phyloP scores from a whole-genome alignment of 257 asterid species.

The Ilex asprella region DNA sequence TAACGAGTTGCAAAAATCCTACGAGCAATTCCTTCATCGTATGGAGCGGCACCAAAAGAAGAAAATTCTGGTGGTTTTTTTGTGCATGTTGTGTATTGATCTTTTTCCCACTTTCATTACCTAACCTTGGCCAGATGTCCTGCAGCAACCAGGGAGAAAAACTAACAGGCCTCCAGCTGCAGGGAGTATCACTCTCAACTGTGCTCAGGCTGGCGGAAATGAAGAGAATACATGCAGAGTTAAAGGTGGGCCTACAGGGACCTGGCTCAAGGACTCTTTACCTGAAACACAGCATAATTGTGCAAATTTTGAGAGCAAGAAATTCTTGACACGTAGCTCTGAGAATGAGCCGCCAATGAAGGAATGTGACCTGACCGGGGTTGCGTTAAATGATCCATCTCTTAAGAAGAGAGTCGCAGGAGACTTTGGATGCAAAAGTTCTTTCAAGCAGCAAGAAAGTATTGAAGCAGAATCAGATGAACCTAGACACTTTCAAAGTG shows the following conservation, averaged over 20 bases:
- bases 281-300: conserved; percentile 15
- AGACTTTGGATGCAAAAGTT: conserved; percentile 12
- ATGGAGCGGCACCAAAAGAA: conserved; percentile 47
- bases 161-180: conserved; percentile 14
- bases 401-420: conserved; percentile 12
- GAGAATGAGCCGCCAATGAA: conserved; percentile 18
- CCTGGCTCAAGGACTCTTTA: conserved; percentile 11
- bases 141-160: conserved; percentile 41
- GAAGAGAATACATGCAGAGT: conserved; percentile 21
- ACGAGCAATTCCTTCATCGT: conserved; percentile 76
- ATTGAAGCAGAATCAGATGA: conserved; percentile 19
- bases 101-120: conserved; percentile 10
- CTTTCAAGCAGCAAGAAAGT: conserved; percentile 7
- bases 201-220: conserved; percentile 17
- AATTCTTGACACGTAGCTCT: conserved; percentile 18
- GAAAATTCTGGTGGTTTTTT: conserved; percentile 50
- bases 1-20: conserved; percentile 76
- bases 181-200: conserved; percentile 13
- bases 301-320: conserved; percentile 15
- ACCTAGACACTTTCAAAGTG: too few species aligned
- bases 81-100: conserved; percentile 12
- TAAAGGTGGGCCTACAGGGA: conserved; percentile 11
- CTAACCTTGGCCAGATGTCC: conserved; percentile 21
- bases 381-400: conserved; percentile 18
- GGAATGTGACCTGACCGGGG: conserved; percentile 10